Evolutionary conservation across 164 flowering plant species (phyloP).

Genomic region (Malania oleifera): DNA sequence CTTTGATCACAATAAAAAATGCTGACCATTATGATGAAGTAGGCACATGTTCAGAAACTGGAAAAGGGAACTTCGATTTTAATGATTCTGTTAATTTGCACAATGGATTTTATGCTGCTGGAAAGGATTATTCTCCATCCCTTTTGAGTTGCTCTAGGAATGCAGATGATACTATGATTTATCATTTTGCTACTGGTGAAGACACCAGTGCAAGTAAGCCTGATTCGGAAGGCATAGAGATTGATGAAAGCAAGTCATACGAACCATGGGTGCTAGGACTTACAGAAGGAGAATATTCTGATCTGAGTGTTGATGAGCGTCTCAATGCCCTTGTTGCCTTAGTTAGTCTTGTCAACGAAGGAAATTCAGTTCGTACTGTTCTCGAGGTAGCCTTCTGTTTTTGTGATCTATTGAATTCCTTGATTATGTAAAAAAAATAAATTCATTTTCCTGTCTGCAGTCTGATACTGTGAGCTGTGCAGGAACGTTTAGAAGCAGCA

Average conservation of each 20-base stretch:
- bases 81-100: conserved; percentile 1
- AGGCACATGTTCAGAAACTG: background rate
- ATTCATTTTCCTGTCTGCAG: too few relatives aligned
- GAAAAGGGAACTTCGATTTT: background rate
- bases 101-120: background rate
- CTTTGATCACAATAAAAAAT: conserved; percentile 24
- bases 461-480: conserved; percentile 24
- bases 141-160: background rate
- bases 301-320: conserved; percentile 86
- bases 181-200: conserved; percentile 25
- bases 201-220: conserved; percentile 15
- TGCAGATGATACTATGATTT: conserved; percentile 3
- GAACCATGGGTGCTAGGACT: conserved; percentile 90
- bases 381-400: conserved; percentile 64
- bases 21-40: conserved; percentile 15
- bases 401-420: background rate
- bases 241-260: conserved; percentile 74
- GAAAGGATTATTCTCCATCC: background rate
- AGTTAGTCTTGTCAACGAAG: conserved; percentile 84
- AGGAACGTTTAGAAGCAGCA: conserved; percentile 95
- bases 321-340: conserved; percentile 82
- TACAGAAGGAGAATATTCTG: conserved; percentile 77
- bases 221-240: conserved; percentile 47
- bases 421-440: conserved; percentile 11
- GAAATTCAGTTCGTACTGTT: conserved; percentile 68